Base-by-base conservation (phyloP, 768 basidiomycete species). In the Tricholoma matsutake region DNA sequence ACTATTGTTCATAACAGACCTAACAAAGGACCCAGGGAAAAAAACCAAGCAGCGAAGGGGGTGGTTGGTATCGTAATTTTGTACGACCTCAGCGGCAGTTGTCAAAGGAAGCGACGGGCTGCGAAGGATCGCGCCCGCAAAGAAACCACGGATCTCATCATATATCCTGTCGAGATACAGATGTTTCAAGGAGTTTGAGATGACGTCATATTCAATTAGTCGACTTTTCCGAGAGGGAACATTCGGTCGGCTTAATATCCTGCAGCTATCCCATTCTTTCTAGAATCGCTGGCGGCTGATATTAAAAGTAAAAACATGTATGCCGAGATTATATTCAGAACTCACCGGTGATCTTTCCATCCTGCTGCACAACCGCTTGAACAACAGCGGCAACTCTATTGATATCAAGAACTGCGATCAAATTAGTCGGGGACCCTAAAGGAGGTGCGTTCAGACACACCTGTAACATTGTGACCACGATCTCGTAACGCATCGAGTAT, bases 231-330 rank as follows among this genome's bases (percentile, higher is more conserved):
- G 74, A 69, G 16, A 74, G 66, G 51, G 73, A 71, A 6, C 74
- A 75, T 14, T 74, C 72, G 43, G 74, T 65, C 69, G 74, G 73
- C 74, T 71, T 73, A 93, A 74, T 95, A 96, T 3, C 91, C 95
- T 52, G 91, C 86, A 4, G 95, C 91, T 43, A 94, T 82, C n/a
- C 94, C 94, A 64, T 94, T 91, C 79, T 96, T 96, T 69, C 94
- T 83, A 18, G 91, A 93, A 73, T 97, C 95, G 69, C 91, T 93
- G 8, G 92, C 89, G 62, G 92, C 94, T 91, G 65, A 47, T 25
- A 28, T 28, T 47, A 25, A 22, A 56, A 31, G 64, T 10, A 56
- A 29, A 39, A 64, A 31, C 65, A 25, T 25, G 22, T 51, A 34
- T 2, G 31, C 22, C 34, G 56, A 62, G 39, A 54, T 29, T 60